phyloP scores from a whole-genome alignment of 108 stramenopile genomes.

The Nitzschia putrida region DNA sequence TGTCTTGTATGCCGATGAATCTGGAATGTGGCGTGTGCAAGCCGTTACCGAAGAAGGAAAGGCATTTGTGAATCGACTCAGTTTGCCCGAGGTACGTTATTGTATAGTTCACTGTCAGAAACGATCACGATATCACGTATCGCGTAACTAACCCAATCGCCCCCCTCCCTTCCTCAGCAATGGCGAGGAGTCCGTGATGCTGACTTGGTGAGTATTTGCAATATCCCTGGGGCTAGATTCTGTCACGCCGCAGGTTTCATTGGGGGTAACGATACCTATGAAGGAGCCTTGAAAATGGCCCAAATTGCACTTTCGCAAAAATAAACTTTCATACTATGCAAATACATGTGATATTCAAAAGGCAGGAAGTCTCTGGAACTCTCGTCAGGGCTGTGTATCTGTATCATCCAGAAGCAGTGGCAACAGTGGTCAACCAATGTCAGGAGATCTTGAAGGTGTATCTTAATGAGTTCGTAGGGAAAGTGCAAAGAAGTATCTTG shows the following conservation, averaged over 20 bases:
- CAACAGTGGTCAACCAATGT: too few relatives aligned
- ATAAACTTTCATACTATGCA: neutral
- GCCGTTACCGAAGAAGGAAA: constrained; percentile 94
- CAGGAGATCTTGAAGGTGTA: too few relatives aligned
- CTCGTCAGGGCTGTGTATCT: too few relatives aligned
- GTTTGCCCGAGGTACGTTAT: constrained; percentile 65
- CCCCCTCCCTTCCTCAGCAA: constrained; percentile 21
- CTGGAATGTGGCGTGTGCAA: constrained; percentile 97
- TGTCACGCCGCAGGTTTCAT: constrained; percentile 98
- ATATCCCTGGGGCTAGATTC: constrained; percentile 90
- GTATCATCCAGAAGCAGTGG: too few relatives aligned
- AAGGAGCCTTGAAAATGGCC: constrained; percentile 95
- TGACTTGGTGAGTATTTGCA: constrained; percentile 69
- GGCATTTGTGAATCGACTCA: constrained; percentile 87
- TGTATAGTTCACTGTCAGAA: neutral
- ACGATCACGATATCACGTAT: too few relatives aligned
- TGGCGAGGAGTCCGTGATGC: constrained; percentile 96
- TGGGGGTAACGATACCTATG: constrained; percentile 92
- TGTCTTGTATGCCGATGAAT: constrained; percentile 91
- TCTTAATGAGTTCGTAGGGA: too few relatives aligned
- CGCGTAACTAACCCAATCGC: neutral
- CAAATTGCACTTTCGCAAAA: constrained; percentile 49
- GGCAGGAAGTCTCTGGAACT: too few relatives aligned
- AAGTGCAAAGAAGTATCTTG: too few relatives aligned
- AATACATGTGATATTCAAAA: too few relatives aligned